Evolutionary conservation across 306 rosid species (phyloP), one percentile per base, ranked within the genome.

Genomic region (Prosopis cineraria): DNA sequence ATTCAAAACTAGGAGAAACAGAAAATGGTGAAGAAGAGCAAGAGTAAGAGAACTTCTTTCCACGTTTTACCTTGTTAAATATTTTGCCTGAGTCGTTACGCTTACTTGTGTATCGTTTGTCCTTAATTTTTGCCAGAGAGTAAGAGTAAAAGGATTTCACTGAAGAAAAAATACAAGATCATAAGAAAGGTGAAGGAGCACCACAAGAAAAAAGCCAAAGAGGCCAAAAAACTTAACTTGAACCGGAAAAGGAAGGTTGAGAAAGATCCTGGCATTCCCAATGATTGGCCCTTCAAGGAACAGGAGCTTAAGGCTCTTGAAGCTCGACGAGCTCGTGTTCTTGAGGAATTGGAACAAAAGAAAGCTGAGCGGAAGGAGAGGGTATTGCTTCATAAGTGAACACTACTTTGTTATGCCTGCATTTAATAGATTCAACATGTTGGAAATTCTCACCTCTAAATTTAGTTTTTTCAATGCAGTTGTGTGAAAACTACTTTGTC

Each of bases 231-330:
- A 85, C 94, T 93, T 29, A 75, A 77, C 8, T 44, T 89, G 73
- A 82, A 77, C 43, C 70, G 85, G 3, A 91, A 90, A 82, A 85
- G 68, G 37, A 93, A 89, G 91, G 88, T 88, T 22, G 99, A 93
- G 89, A 96, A 96, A 81, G 99, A 96, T 76, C 99, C 99, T 0
- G 99, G 99, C 52, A 96, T 96, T 53, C 99, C 99, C 70, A 96
- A 93, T 74, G 99, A 93, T 69, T 96, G 98, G 98, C 98, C 98
- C 17, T 93, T 93, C 83, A 93, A 93, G 91, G 99, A 96, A 71
- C 96, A 93, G 76, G 99, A 96, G 86, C 93, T 96, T 25, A 88
- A 93, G 83, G 91, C 94, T 22, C 96, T 96, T 11, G 99, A 93
- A 84, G 88, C 85, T 31, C 91, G 99, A 25, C 87, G 98, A 2